phyloP scores from a whole-genome alignment of 306 rosid species.

The Dryas alaskensis region DNA sequence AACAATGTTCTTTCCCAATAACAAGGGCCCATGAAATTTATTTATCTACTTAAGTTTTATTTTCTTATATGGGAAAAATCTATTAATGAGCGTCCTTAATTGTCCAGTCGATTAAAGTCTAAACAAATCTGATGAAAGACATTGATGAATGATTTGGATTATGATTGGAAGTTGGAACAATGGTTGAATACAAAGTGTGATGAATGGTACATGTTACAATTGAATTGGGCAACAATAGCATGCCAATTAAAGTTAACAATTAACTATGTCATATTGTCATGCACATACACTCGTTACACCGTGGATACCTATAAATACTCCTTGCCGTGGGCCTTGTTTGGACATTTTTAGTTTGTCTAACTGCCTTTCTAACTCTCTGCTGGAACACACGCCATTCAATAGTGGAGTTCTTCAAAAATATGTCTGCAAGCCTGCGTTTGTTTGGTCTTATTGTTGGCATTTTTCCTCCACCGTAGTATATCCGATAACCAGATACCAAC shows the following conservation, averaged over 20 bases:
- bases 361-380: conserved; percentile 91
- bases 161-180: neutral
- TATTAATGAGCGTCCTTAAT: too few relatives aligned
- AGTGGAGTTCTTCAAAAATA: conserved; percentile 67
- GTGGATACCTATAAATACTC: conserved; percentile 86
- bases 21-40: too few relatives aligned
- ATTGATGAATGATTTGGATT: neutral
- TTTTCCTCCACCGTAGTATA: conserved; percentile 86
- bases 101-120: neutral
- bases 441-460: conserved; percentile 96
- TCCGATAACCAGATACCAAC: conserved; percentile 81
- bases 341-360: conserved; percentile 93
- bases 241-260: neutral
- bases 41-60: too few relatives aligned
- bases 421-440: conserved; percentile 83
- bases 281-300: conserved; percentile 96
- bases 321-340: conserved; percentile 87
- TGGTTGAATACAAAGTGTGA: neutral
- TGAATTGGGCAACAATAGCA: neutral
- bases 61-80: too few relatives aligned
- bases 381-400: conserved; percentile 95
- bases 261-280: conserved; percentile 25
- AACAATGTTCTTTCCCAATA: too few relatives aligned
- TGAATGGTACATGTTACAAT: conserved; percentile 1
- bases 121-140: neutral